These are phyloP conservation scores for cucumber (Cucumis sativus) DNA, from an alignment of 306 rosid genomes.

Conservation along the genomic window DNA sequence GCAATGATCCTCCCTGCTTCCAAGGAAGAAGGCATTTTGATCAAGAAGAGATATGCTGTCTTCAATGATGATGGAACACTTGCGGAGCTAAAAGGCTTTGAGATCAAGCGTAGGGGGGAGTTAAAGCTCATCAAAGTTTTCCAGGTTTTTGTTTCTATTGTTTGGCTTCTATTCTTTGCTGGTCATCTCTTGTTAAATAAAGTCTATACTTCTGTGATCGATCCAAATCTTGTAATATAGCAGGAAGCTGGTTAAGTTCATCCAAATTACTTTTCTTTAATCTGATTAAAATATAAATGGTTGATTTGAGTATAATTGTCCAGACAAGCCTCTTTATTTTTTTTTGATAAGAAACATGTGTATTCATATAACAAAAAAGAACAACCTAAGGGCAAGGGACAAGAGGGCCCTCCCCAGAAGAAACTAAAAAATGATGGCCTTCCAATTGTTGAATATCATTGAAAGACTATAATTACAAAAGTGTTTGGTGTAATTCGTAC, in stretches of 20 bases:
- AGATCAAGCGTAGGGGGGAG: constrained; percentile 98
- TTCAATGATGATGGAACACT: constrained; percentile 95
- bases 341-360: no score
- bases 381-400: no score
- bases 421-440: no score
- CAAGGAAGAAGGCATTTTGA: constrained; percentile 91
- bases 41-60: constrained; percentile 97
- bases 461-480: no score
- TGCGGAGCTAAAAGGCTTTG: constrained; percentile 98
- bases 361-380: no score
- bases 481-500: no score
- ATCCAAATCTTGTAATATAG: not conserved
- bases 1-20: constrained; percentile 99
- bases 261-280: not conserved
- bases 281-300: not conserved
- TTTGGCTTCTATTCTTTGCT: not conserved
- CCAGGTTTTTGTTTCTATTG: constrained; percentile 47
- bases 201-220: not conserved
- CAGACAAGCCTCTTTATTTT: no score
- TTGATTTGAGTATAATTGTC: not conserved
- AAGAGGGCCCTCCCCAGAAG: no score
- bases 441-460: no score
- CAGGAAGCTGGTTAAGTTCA: not conserved
- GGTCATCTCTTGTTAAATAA: not conserved
- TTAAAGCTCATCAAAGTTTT: constrained; percentile 97